Evolutionary conservation across 1,284 basidiomycete genomes (phyloP).

Genomic region (Fomes fomentarius): DNA sequence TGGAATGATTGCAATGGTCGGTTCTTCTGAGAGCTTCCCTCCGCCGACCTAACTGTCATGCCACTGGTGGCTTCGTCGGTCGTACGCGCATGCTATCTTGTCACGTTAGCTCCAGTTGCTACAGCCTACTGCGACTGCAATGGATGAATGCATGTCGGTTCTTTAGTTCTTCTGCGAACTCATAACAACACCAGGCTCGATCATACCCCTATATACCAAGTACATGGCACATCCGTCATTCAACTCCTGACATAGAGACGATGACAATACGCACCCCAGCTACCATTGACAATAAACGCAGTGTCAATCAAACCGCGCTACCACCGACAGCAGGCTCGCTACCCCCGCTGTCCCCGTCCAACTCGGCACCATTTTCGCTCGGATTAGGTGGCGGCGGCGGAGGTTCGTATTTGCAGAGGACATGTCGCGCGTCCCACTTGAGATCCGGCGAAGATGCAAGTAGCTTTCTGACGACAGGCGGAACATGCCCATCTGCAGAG

Average conservation of each 20-base stretch:
- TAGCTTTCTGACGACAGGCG: constrained; percentile 68
- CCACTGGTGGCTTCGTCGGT: no score
- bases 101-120: background rate
- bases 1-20: no score
- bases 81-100: background rate
- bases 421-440: constrained; percentile 58
- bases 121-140: background rate
- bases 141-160: constrained; percentile 3
- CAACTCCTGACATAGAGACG: background rate
- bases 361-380: constrained; percentile 9
- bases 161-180: background rate
- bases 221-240: no score
- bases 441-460: constrained; percentile 30
- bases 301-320: background rate
- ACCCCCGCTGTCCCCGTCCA: constrained; percentile 8
- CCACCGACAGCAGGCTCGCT: background rate
- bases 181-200: no score
- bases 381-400: constrained; percentile 7
- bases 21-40: background rate
- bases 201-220: no score
- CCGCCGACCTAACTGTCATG: constrained; percentile 14
- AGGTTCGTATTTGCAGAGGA: constrained; percentile 45
- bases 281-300: background rate
- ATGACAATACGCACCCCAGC: constrained; percentile 1
- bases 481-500: constrained; percentile 67